Conservation (phyloP, 768 basidiomycete species). For the Naematelia encephala region DNA sequence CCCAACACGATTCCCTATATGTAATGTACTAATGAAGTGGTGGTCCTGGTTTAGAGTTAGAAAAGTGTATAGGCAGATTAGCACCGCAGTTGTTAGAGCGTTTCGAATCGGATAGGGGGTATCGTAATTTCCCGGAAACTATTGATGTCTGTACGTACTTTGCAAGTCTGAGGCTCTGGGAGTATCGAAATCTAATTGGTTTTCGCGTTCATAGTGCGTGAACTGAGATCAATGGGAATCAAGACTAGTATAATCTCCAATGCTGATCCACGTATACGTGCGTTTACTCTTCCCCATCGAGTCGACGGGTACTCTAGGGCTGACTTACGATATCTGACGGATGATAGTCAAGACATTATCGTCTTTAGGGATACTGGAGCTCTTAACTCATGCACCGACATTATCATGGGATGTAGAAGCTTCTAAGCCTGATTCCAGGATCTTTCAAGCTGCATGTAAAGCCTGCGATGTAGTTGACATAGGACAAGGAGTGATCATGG, state of each 20-base stretch:
- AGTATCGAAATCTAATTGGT: neutral
- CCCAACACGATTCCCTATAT: too few relatives aligned
- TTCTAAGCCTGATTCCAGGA: constrained; percentile 39
- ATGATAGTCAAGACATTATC: constrained; percentile 43
- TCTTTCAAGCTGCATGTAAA: constrained; percentile 35
- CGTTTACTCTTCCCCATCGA: constrained; percentile 7
- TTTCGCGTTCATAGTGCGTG: constrained; percentile 21
- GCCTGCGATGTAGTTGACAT: constrained; percentile 18
- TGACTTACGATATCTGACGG: neutral
- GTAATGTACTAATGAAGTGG: too few relatives aligned
- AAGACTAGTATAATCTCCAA: constrained; percentile 43
- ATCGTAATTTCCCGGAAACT: constrained; percentile 43
- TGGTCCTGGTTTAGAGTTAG: constrained; percentile 22
- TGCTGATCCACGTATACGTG: constrained; percentile 47
- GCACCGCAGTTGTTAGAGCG: constrained; percentile 35
- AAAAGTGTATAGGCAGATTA: constrained; percentile 17
- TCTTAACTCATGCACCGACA: constrained; percentile 35
- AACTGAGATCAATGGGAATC: constrained; percentile 27
- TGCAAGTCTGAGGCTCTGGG: neutral
- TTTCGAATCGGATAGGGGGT: constrained; percentile 43
- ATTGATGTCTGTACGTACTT: constrained; percentile 27
- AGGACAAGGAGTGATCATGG: constrained; percentile 40
- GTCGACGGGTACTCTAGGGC: neutral
- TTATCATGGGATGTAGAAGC: constrained; percentile 40
- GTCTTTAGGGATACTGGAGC: constrained; percentile 29